phyloP scores from a whole-genome alignment of 2,329 filamentous ascomycete genomes.

The Clarireedia homoeocarpa region DNA sequence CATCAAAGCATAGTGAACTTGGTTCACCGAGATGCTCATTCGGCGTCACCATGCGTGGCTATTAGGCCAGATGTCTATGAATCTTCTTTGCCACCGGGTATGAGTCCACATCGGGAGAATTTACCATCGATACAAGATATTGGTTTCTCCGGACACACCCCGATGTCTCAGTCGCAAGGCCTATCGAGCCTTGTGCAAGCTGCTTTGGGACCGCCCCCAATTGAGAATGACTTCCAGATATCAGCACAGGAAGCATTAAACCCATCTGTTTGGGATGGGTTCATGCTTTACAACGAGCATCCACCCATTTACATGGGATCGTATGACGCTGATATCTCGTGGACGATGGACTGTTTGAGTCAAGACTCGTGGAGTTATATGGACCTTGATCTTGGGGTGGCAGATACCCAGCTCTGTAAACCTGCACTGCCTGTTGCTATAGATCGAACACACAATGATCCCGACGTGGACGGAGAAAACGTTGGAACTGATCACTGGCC shows the following conservation, averaged over 20 bases:
- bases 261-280: conserved; percentile 22
- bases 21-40: conserved; percentile 10
- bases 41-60: background rate
- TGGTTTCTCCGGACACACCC: background rate
- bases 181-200: conserved; percentile 26
- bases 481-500: conserved; percentile 23
- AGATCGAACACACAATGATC: conserved; percentile 9
- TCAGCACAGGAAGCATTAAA: conserved; percentile 16
- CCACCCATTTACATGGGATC: conserved; percentile 23
- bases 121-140: conserved; percentile 5
- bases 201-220: conserved; percentile 18
- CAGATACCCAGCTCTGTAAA: background rate
- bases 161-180: conserved; percentile 16
- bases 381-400: background rate
- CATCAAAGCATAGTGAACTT: conserved; percentile 7
- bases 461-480: conserved; percentile 22
- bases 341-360: conserved; percentile 20
- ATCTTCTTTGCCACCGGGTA: background rate
- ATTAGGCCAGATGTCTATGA: background rate
- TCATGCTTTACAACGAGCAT: conserved; percentile 22
- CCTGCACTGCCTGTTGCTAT: background rate
- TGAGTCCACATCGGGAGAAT: background rate
- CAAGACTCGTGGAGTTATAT: conserved; percentile 8
- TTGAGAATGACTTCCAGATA: conserved; percentile 11
- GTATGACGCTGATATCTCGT: conserved; percentile 27